phyloP scores from a whole-genome alignment of 1,284 basidiomycete genomes.

The Heimioporus retisporus region DNA sequence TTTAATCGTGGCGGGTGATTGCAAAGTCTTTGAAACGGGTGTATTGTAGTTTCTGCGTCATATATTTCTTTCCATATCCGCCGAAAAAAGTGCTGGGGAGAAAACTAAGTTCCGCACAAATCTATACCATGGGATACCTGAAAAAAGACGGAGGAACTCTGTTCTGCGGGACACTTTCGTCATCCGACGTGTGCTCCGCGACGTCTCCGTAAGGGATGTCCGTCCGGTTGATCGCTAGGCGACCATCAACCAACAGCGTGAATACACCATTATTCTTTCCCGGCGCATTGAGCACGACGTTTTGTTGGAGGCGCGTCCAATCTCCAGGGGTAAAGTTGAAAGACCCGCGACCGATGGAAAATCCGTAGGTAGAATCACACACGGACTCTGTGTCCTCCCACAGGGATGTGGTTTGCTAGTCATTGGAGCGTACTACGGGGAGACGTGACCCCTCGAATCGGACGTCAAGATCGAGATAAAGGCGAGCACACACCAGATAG shows the following conservation, averaged over 20 bases:
- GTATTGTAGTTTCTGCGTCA: slow-evolving; percentile 77
- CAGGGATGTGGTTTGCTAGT: slow-evolving; percentile 64
- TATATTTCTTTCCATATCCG: slow-evolving; percentile 71
- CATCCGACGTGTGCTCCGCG: slow-evolving; percentile 19
- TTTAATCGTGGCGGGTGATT: slow-evolving; percentile 41
- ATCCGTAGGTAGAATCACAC: slow-evolving; percentile 73
- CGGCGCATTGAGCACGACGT: slow-evolving; percentile 76
- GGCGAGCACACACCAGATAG: slow-evolving; percentile 66
- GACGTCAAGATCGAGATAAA: neutral
- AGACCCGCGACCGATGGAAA: slow-evolving; percentile 80
- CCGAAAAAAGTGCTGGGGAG: slow-evolving; percentile 80
- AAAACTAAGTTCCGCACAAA: slow-evolving; percentile 14
- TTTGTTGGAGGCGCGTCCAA: slow-evolving; percentile 77
- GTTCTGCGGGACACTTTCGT: slow-evolving; percentile 39
- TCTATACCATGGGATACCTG: too few relatives aligned
- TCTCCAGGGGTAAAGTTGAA: slow-evolving; percentile 72
- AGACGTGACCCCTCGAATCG: slow-evolving; percentile 5
- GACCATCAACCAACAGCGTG: slow-evolving; percentile 62
- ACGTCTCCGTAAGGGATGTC: slow-evolving; percentile 72
- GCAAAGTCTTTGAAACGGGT: slow-evolving; percentile 80
- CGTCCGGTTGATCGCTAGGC: slow-evolving; percentile 58
- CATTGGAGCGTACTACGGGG: slow-evolving; percentile 70
- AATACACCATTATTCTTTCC: slow-evolving; percentile 65
- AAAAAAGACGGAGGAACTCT: slow-evolving; percentile 76
- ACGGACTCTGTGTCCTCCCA: slow-evolving; percentile 68